Percentiles rank a stretch among this genome's conserved stretches.
phyloP scores from a whole-genome alignment of 768 basidiomycete genomes.

The Rhizopogon roseolus region DNA sequence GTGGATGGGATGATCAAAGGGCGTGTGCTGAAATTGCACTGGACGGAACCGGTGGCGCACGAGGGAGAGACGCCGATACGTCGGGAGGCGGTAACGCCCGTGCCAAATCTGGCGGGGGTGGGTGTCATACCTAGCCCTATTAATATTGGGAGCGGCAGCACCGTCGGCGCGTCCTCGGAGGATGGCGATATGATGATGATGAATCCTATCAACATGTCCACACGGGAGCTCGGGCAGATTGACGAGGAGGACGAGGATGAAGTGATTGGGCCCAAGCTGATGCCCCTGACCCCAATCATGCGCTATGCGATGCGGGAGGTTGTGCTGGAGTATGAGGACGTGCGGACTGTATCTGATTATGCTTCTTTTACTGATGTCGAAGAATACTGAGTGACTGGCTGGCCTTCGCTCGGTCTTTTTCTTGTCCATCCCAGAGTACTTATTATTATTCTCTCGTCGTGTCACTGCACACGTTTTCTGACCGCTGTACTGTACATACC shows the following conservation, averaged over 20 bases:
- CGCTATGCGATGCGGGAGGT: slow-evolving; percentile 81
- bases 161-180: slow-evolving; percentile 34
- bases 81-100: slow-evolving; percentile 20
- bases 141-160: slow-evolving; percentile 28
- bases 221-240: slow-evolving; percentile 38
- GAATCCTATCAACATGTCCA: slow-evolving; percentile 28
- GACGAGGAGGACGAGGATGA: slow-evolving; percentile 51
- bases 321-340: slow-evolving; percentile 77
- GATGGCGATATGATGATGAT: slow-evolving; percentile 50
- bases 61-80: slow-evolving; percentile 35
- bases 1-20: slow-evolving; percentile 85
- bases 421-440: not conserved
- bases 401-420: slow-evolving; percentile 1
- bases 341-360: slow-evolving; percentile 71
- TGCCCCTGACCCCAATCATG: slow-evolving; percentile 79
- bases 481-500: slow-evolving; percentile 2
- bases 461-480: slow-evolving; percentile 1
- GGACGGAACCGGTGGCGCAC: slow-evolving; percentile 66
- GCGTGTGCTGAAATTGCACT: slow-evolving; percentile 67
- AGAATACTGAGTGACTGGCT: slow-evolving; percentile 45
- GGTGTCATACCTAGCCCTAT: slow-evolving; percentile 20
- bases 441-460: not conserved
- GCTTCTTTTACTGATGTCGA: slow-evolving; percentile 69
- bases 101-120: slow-evolving; percentile 21
- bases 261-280: slow-evolving; percentile 65